These are phyloP conservation scores for Magnaporthiopsis rhizophila DNA, from an alignment of 2,329 filamentous ascomycete species.

Conservation along the genomic window DNA sequence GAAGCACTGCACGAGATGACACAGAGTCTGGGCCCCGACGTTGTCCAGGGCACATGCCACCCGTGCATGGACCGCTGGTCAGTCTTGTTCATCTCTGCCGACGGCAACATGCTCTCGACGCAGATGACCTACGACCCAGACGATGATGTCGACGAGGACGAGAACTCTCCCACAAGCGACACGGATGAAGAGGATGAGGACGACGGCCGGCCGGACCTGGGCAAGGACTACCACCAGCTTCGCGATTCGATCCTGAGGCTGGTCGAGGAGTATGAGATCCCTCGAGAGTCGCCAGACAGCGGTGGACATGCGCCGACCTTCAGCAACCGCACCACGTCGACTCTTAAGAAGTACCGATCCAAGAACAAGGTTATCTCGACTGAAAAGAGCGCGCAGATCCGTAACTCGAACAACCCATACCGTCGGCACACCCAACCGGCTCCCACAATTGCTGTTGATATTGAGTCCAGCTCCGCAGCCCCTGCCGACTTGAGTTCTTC, in stretches of 20 bases:
- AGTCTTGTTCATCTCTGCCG: slow-evolving; percentile 67
- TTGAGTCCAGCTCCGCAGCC: neutral
- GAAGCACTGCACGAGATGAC: slow-evolving; percentile 64
- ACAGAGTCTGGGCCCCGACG: slow-evolving; percentile 55
- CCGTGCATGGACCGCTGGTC: slow-evolving; percentile 80
- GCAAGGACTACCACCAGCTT: slow-evolving; percentile 73
- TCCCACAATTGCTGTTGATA: slow-evolving; percentile 4
- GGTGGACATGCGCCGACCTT: slow-evolving; percentile 51
- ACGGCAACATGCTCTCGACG: slow-evolving; percentile 61
- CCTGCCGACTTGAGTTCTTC: slow-evolving; percentile 8
- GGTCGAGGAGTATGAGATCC: slow-evolving; percentile 75
- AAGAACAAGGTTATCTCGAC: slow-evolving; percentile 50
- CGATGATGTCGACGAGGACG: slow-evolving; percentile 56
- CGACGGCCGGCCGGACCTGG: slow-evolving; percentile 53
- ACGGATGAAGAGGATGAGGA: slow-evolving; percentile 53
- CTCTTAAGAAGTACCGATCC: slow-evolving; percentile 48
- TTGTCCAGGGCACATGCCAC: slow-evolving; percentile 60
- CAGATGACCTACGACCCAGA: slow-evolving; percentile 66
- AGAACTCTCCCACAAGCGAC: slow-evolving; percentile 50
- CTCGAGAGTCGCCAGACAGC: slow-evolving; percentile 47
- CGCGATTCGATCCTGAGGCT: slow-evolving; percentile 74
- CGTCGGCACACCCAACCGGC: slow-evolving; percentile 24
- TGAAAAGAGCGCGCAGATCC: slow-evolving; percentile 43
- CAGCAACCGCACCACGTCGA: slow-evolving; percentile 59
- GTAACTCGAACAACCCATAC: slow-evolving; percentile 41